These are phyloP conservation scores for Tinospora cordifolia DNA, from an alignment of 164 flowering plant species.

Conservation along the genomic window DNA sequence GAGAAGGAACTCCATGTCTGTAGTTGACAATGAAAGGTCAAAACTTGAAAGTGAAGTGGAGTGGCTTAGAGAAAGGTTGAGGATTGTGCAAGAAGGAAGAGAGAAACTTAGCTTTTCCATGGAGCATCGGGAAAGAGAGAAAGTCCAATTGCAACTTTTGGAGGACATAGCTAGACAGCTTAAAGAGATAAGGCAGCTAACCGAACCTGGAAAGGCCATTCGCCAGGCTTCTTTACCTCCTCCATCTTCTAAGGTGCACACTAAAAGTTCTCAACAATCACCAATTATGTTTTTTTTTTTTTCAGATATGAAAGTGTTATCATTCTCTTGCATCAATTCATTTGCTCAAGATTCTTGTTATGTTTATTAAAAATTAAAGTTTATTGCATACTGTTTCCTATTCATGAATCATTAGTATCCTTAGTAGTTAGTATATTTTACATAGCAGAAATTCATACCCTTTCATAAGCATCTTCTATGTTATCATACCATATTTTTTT, in stretches of 20 bases:
- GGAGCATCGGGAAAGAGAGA: conserved; percentile 46
- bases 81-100: conserved; percentile 61
- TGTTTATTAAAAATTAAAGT: neutral
- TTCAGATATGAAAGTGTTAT: neutral
- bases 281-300: neutral
- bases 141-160: conserved; percentile 48
- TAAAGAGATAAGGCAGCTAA: conserved; percentile 50
- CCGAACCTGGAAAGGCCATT: conserved; percentile 42
- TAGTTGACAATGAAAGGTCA: conserved; percentile 57
- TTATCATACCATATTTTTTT: neutral
- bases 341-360: neutral
- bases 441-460: neutral
- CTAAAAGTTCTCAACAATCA: neutral
- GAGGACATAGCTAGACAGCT: conserved; percentile 61
- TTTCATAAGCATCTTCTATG: neutral
- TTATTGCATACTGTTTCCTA: neutral
- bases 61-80: conserved; percentile 62
- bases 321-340: neutral
- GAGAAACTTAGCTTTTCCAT: conserved; percentile 55
- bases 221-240: conserved; percentile 62
- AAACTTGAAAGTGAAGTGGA: conserved; percentile 72
- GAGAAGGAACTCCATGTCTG: conserved; percentile 61
- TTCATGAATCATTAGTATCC: neutral
- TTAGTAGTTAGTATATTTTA: neutral
- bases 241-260: conserved; percentile 52